Evolutionary conservation across 1,284 basidiomycete species (phyloP).

Genomic region (Trametes versicolor): DNA sequence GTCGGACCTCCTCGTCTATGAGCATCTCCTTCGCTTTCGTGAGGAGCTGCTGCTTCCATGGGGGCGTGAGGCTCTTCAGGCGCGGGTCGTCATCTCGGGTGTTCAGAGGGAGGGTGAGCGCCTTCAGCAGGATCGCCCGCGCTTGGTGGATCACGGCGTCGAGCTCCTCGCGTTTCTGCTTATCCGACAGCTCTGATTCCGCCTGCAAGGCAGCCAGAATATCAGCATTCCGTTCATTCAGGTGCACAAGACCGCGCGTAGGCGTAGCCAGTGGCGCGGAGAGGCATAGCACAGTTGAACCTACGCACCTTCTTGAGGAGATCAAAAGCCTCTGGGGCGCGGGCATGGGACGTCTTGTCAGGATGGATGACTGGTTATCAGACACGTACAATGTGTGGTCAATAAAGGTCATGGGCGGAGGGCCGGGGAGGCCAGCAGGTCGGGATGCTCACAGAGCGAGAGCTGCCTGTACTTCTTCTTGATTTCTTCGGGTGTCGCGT

Average conservation of each 20-base stretch:
- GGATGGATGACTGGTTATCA: conserved; percentile 81
- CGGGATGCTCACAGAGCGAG: conserved; percentile 72
- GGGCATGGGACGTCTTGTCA: conserved; percentile 82
- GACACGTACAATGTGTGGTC: conserved; percentile 49
- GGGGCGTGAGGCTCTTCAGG: conserved; percentile 63
- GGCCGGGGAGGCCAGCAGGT: conserved; percentile 19
- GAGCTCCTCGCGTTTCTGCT: conserved; percentile 77
- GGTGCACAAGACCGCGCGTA: background rate
- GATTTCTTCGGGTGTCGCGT: conserved; percentile 72
- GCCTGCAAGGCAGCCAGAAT: conserved; percentile 58
- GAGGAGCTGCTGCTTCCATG: conserved; percentile 71
- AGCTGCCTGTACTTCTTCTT: conserved; percentile 85
- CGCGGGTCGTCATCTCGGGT: conserved; percentile 64
- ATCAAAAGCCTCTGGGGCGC: conserved; percentile 87
- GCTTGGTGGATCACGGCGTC: conserved; percentile 82
- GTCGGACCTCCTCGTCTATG: conserved; percentile 83
- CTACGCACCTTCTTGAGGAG: conserved; percentile 77
- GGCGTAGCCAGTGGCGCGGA: no score
- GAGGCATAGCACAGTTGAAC: background rate
- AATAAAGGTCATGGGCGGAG: conserved; percentile 28
- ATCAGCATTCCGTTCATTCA: conserved; percentile 1
- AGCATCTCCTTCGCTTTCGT: conserved; percentile 79
- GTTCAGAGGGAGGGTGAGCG: conserved; percentile 64
- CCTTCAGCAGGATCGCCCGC: conserved; percentile 67
- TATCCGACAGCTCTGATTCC: conserved; percentile 80